Evolutionary conservation across 2,329 filamentous ascomycete species (phyloP).

Genomic region (Epichloe festucae): DNA sequence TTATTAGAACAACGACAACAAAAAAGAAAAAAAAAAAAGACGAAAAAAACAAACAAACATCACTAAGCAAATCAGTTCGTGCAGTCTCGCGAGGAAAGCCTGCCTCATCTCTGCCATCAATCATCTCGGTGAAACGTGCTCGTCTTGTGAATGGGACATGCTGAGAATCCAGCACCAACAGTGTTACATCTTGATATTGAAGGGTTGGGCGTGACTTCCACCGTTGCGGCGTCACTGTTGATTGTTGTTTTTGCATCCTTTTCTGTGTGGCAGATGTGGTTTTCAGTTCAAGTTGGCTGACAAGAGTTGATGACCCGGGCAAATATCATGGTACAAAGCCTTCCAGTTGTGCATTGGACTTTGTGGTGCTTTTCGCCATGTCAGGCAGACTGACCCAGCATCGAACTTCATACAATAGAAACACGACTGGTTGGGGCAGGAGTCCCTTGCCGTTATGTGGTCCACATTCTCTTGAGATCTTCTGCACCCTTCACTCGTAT

Average conservation of each 20-base stretch:
- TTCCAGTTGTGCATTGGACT: not conserved
- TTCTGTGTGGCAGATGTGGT: not conserved
- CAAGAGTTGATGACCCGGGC: not conserved
- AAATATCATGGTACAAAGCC: not conserved
- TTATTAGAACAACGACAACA: conserved; percentile 2
- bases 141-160: not conserved
- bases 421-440: not conserved
- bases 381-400: not conserved
- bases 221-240: not conserved
- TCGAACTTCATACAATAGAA: not conserved
- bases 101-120: not conserved
- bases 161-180: not conserved
- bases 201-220: not conserved
- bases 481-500: conserved; percentile 6
- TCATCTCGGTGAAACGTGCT: not conserved
- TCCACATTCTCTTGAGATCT: conserved; percentile 4
- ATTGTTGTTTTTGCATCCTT: not conserved
- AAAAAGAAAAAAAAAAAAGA: not conserved
- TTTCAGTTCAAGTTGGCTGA: not conserved
- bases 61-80: not conserved
- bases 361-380: not conserved
- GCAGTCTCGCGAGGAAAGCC: conserved; percentile 2
- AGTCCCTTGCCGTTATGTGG: not conserved
- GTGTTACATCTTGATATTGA: not conserved
- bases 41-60: not conserved